Evolutionary conservation across 352 stramenopile genomes (phyloP).

Genomic region (Phytopythium cucurbitacearum): DNA sequence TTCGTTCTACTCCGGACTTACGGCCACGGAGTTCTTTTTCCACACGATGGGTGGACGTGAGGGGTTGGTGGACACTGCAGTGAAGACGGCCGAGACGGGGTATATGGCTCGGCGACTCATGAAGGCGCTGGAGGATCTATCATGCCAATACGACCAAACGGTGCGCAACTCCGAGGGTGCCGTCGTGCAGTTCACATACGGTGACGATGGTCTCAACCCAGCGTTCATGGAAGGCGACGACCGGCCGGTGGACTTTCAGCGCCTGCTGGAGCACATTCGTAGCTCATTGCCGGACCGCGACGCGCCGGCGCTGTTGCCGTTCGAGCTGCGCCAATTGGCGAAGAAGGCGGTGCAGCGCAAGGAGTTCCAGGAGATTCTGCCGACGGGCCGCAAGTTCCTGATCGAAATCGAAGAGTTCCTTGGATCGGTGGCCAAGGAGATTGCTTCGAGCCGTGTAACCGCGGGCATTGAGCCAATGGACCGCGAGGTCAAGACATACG

Average conservation of each 20-base stretch:
- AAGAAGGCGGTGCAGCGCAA: conserved; percentile 80
- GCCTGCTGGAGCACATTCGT: conserved; percentile 89
- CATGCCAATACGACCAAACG: conserved; percentile 92
- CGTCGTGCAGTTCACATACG: conserved; percentile 99
- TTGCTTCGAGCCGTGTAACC: conserved; percentile 43
- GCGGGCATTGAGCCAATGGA: conserved; percentile 71
- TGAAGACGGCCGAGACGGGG: conserved; percentile 99
- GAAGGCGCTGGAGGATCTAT: conserved; percentile 98
- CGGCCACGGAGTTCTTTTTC: conserved; percentile 99
- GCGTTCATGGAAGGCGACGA: conserved; percentile 95
- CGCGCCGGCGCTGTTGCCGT: conserved; percentile 62
- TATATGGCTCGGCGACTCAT: conserved; percentile 99
- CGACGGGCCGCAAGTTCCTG: conserved; percentile 87
- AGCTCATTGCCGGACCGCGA: conserved; percentile 71
- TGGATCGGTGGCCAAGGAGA: conserved; percentile 51
- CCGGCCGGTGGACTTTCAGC: conserved; percentile 95
- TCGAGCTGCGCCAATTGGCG: conserved; percentile 81
- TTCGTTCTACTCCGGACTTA: conserved; percentile 98
- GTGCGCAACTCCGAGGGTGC: conserved; percentile 85
- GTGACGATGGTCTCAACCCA: conserved; percentile 98
- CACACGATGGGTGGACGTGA: conserved; percentile 99
- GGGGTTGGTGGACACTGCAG: conserved; percentile 99
- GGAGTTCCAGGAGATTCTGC: conserved; percentile 82
- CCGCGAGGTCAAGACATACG: conserved; percentile 56
- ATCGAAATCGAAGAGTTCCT: conserved; percentile 89